A percentile compares a stretch with the other conserved stretches of the same genome.
phyloP scores from a whole-genome alignment of 345 rosid genomes.

The Mangifera indica region DNA sequence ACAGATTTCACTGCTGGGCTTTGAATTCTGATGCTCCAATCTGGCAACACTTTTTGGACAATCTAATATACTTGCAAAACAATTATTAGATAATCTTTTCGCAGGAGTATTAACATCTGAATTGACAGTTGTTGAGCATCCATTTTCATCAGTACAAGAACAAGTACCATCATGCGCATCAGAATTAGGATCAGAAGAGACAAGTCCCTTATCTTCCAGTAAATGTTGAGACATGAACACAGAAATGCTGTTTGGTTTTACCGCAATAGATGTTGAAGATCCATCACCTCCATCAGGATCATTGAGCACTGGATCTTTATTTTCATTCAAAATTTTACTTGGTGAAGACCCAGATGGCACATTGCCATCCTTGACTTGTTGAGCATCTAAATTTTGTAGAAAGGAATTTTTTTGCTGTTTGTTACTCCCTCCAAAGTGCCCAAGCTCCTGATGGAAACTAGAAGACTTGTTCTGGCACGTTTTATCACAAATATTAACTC shows the following conservation, averaged over 20 bases:
- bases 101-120: constrained; percentile 35
- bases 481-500: constrained; percentile 50
- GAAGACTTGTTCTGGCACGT: constrained; percentile 35
- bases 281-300: constrained; percentile 36
- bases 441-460: constrained; percentile 41
- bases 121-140: constrained; percentile 31
- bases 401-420: constrained; percentile 36
- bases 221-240: constrained; percentile 30
- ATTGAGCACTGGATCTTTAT: constrained; percentile 23
- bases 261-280: constrained; percentile 29
- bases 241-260: constrained; percentile 19
- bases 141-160: constrained; percentile 36
- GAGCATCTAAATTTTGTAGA: constrained; percentile 27
- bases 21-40: constrained; percentile 30
- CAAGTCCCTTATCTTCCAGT: constrained; percentile 31
- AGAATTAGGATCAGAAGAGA: constrained; percentile 32
- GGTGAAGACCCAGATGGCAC: constrained; percentile 30
- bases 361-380: constrained; percentile 32
- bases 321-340: constrained; percentile 35
- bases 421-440: constrained; percentile 42
- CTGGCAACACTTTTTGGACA: constrained; percentile 30
- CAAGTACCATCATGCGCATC: constrained; percentile 32
- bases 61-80: constrained; percentile 40
- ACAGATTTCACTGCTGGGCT: constrained; percentile 35
- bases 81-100: constrained; percentile 38